Evolutionary conservation across 352 stramenopile genomes (phyloP), one percentile per base, ranked within the genome.

Genomic region (Phytophthora foliorum): DNA sequence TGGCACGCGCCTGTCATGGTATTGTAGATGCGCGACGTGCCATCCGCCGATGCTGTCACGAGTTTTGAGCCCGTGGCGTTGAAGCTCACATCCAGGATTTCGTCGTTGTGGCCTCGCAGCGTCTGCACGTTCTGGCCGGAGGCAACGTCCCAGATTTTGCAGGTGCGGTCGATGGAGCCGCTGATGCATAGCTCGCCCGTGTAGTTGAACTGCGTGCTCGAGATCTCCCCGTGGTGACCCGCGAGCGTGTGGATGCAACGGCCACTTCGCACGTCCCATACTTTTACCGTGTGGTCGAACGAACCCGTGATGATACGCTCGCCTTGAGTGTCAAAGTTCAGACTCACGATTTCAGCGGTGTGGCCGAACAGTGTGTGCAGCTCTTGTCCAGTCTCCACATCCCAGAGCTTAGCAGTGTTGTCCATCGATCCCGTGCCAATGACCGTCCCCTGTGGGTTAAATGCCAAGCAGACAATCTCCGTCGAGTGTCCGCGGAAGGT

Each of bases 381-480:
- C 57, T 97, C 97, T 57, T 98, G 89, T 1, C 96, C 95, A 2
- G 93, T 97, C 69, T 98, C 94, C 32, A 98, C 94, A 57, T 99
- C 95, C 93, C 93, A 99, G 29, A 99, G 78, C 66, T 97, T 96
- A n/a, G 95, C 91, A 36, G 94, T 98, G 77, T 98, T 97, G 75
- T 98, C 95, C 94, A 98, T 98, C 5, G 86, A 96, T 25, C 89
- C 86, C 8, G 87, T 95, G 13, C 92, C 93, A 39, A 98, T 95
- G 50, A 97, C 89, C 0, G 88, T 97, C 32, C 95, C 95, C 50
- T 96, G 89, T 17, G 96, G 93, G 41, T 98, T 97, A 81, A 99
- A 99, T 5, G 88, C 93, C n/a, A 98, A 69, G 74, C 96, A 99
- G 34, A 99, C 95, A 55, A 99, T 98, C 78, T 99, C 96, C 27